Base-by-base conservation (phyloP, 305 asterid genomes). In the Fraxinus xanthoxyloides region DNA sequence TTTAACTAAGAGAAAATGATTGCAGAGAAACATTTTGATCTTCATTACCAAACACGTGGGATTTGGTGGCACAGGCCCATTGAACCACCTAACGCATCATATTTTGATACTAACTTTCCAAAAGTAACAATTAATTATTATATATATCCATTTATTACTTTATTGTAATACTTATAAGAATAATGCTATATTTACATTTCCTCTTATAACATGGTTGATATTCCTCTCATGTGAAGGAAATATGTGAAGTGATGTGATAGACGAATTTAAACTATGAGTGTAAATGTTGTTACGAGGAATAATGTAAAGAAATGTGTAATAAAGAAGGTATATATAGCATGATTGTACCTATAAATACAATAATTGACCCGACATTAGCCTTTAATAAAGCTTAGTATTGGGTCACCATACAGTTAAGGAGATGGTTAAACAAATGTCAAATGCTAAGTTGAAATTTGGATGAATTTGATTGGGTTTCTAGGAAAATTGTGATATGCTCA, bases 141-240 rank as follows among this genome's bases (percentile, higher is more conserved):
- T 84, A 1, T 40, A 35, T 40, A 8, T 40, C 30, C 48, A 61
- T 67, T 86, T 46, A 35, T 82, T 81, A 76, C 89, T 90, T 88
- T 86, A 80, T 63, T 28, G 76, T 67, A 34, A 35, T 35, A 35
- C 40, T 1, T 6, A 35, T 35, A 6, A 1, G 9, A 35, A 7
- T 7, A 35, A 1, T 35, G 40, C 38, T 35, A 35, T 1, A 35
- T 35, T 2, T 30, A 30, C 32, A 30, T 30, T 2, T 30, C 8
- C 5, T 0, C 38, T 34, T 34, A 34, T 1, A 5, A 34, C 1
- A 5, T 34, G 38, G 8, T 5, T 5, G 38, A 34, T 0, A 5
- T 34, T 34, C 0, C 1, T 34, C 1, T 5, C 5, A 1, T 7
- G 40, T 35, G 10, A 0, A 35, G 9, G 0, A 35, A 35, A 35